phyloP scores from a whole-genome alignment of 2,329 filamentous ascomycete species.

The Tricladium varicosporioides region DNA sequence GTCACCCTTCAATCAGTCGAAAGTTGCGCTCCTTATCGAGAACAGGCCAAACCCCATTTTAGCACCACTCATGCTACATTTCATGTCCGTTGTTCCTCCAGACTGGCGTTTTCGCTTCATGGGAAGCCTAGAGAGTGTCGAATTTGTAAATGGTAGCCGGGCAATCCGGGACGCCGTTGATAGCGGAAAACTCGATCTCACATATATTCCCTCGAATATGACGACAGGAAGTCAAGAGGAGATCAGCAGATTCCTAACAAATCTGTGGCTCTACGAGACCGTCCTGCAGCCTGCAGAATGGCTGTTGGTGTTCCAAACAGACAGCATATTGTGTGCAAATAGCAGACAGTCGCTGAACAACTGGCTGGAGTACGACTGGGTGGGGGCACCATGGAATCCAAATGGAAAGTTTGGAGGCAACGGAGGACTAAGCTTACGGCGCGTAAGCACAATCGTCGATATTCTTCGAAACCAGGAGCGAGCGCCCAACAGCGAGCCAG shows the following conservation, averaged over 20 bases:
- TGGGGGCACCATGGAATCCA: conserved; percentile 35
- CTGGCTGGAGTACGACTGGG: conserved; percentile 36
- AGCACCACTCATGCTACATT: conserved; percentile 53
- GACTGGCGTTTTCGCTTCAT: conserved; percentile 59
- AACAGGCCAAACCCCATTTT: conserved; percentile 48
- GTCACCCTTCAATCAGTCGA: conserved; percentile 27
- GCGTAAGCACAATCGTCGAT: conserved; percentile 52
- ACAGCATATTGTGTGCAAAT: conserved; percentile 56
- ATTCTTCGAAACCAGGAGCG: conserved; percentile 48
- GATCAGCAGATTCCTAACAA: conserved; percentile 52
- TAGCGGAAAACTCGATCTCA: conserved; percentile 47
- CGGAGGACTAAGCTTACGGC: conserved; percentile 43
- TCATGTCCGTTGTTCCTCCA: conserved; percentile 54
- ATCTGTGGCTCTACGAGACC: conserved; percentile 49
- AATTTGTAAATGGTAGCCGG: conserved; percentile 42
- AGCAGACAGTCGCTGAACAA: conserved; percentile 38
- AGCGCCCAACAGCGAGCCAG: conserved; percentile 43
- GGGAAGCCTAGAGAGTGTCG: conserved; percentile 47
- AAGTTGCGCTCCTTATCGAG: conserved; percentile 54
- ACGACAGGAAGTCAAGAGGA: conserved; percentile 48
- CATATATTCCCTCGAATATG: conserved; percentile 51
- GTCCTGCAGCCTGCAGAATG: conserved; percentile 50
- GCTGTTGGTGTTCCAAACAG: conserved; percentile 55
- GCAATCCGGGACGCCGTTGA: conserved; percentile 41
- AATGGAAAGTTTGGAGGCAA: conserved; percentile 33